A percentile compares a stretch with the other conserved stretches of the same genome.
Conservation (phyloP, 495 filamentous ascomycete genomes). For the Pyrenopolyporus hunteri region DNA sequence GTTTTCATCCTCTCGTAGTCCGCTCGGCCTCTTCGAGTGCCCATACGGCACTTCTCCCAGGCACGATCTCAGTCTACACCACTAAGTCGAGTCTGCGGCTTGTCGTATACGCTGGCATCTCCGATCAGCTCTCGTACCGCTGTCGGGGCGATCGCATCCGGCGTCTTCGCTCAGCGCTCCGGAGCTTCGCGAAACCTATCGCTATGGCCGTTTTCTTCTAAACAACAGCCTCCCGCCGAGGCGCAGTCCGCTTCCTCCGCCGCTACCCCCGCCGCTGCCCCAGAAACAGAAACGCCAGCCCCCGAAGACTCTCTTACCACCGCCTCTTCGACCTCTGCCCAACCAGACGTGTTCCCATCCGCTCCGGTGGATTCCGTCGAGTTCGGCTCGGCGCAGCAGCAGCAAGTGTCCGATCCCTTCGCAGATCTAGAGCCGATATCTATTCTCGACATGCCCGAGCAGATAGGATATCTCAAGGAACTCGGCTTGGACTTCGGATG, state of each 20-base stretch:
- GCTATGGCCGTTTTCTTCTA: constrained; percentile 44
- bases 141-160: constrained; percentile 13
- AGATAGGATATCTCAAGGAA: constrained; percentile 80
- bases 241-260: constrained; percentile 5
- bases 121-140: constrained; percentile 1
- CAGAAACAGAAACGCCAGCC: not conserved
- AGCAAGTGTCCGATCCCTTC: no score
- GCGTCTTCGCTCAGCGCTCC: constrained; percentile 40
- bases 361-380: not conserved
- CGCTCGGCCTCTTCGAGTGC: constrained; percentile 18
- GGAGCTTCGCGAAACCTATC: constrained; percentile 40
- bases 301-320: not conserved
- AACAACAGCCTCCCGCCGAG: constrained; percentile 15
- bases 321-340: not conserved
- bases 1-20: constrained; percentile 12
- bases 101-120: constrained; percentile 3
- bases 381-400: no score
- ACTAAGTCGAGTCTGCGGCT: not conserved
- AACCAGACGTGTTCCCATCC: no score
- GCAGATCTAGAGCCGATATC: constrained; percentile 50
- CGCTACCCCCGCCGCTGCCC: not conserved
- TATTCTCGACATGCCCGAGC: constrained; percentile 63
- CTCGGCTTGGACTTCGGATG: constrained; percentile 86
- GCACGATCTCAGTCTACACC: constrained; percentile 18
- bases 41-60: constrained; percentile 34